Conservation (phyloP, 73 alveolate species). For the Durusdinium trenchii region DNA sequence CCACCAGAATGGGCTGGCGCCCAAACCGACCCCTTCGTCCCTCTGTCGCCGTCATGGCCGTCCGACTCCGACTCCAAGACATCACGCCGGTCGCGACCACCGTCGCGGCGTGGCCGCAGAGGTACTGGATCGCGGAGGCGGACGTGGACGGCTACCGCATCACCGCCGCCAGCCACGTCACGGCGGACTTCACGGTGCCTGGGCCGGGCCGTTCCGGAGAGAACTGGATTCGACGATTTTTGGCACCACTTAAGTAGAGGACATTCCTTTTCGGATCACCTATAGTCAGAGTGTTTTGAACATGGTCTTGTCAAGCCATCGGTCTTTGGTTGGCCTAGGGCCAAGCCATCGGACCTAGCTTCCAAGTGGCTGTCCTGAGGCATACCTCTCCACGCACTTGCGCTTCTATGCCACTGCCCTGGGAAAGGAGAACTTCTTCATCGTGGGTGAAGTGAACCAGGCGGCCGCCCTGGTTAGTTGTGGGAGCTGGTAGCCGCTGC, state of each 20-base stretch:
- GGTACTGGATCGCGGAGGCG: constrained; percentile 86
- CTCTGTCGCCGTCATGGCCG: background rate
- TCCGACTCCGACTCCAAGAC: background rate
- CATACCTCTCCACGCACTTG: constrained; percentile 63
- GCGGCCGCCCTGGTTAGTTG: no score
- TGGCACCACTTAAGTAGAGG: background rate
- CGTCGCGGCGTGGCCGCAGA: background rate
- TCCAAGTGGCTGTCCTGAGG: background rate
- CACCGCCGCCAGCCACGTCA: constrained; percentile 83
- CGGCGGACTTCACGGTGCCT: constrained; percentile 79
- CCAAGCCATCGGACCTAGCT: background rate
- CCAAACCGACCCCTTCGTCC: background rate
- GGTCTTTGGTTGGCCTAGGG: background rate
- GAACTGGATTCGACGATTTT: no score
- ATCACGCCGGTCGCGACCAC: no score
- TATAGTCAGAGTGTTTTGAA: background rate
- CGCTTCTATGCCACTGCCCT: constrained; percentile 70
- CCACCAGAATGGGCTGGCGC: background rate
- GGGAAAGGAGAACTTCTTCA: constrained; percentile 83
- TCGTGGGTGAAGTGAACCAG: constrained; percentile 79
- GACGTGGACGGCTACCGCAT: constrained; percentile 87
- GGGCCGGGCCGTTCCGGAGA: background rate
- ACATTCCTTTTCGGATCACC: background rate
- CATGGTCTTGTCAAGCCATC: background rate
- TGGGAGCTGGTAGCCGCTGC: no score